Evolutionary conservation across 306 rosid genomes (phyloP).

Genomic region (Sphenostylis stenocarpa): DNA sequence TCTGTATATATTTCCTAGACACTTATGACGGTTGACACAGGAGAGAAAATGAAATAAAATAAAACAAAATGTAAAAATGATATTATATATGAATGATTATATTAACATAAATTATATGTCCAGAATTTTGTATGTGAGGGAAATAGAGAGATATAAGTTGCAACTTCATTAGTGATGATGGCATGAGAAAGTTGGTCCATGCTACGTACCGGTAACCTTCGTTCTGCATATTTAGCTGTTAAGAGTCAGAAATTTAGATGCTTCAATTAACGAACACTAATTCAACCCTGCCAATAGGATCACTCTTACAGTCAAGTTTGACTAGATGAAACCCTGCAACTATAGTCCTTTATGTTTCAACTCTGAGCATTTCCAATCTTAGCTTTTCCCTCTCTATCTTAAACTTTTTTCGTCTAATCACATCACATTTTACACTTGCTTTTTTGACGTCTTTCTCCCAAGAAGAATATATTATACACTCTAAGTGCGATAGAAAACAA

Average conservation of each 20-base stretch:
- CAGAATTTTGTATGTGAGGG: too few relatives aligned
- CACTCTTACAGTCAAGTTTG: background rate
- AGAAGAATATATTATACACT: background rate
- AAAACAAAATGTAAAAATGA: too few relatives aligned
- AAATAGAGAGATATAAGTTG: too few relatives aligned
- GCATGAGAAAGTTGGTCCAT: background rate
- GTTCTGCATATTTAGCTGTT: background rate
- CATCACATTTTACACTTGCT: background rate
- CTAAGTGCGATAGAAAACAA: background rate
- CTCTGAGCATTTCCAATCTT: background rate
- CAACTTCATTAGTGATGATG: background rate
- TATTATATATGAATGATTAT: too few relatives aligned
- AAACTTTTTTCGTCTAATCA: background rate
- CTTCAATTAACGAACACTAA: background rate
- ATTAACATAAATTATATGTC: too few relatives aligned
- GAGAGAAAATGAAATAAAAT: too few relatives aligned
- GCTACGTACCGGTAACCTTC: background rate
- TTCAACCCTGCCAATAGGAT: background rate
- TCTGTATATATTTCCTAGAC: too few relatives aligned
- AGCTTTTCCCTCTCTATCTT: background rate
- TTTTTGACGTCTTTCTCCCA: background rate
- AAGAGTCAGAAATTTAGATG: background rate
- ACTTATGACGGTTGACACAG: too few relatives aligned
- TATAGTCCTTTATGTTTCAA: background rate
- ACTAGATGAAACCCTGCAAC: background rate